A percentile compares a stretch with the other conserved stretches of the same genome.
phyloP scores from a whole-genome alignment of 2,329 filamentous ascomycete genomes.

The Cladobotryum protrusum region DNA sequence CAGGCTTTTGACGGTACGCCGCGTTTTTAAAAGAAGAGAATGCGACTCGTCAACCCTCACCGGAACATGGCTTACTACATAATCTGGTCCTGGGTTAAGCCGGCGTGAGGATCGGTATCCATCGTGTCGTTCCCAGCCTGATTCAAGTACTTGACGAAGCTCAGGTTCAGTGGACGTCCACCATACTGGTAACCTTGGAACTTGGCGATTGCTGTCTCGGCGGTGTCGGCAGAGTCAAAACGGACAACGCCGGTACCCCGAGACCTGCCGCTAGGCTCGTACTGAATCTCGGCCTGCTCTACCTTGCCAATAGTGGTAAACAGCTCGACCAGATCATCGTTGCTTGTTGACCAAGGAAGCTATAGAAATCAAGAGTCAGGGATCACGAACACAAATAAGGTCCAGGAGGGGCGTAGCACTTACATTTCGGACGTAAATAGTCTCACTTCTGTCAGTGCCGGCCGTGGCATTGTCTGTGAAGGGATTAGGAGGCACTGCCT shows the following conservation, averaged over 20 bases:
- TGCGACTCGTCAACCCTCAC: not conserved
- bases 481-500: constrained; percentile 63
- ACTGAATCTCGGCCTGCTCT: constrained; percentile 97
- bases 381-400: not conserved
- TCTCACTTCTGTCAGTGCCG: constrained; percentile 74
- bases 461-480: constrained; percentile 91
- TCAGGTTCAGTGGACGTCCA: constrained; percentile 85
- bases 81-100: constrained; percentile 95
- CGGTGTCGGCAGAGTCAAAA: constrained; percentile 76
- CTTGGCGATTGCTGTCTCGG: constrained; percentile 91
- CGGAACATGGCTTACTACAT: constrained; percentile 52
- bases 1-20: not conserved
- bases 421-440: constrained; percentile 95
- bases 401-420: constrained; percentile 34
- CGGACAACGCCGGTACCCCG: constrained; percentile 94
- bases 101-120: constrained; percentile 71
- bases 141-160: constrained; percentile 88
- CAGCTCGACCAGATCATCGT: constrained; percentile 91
- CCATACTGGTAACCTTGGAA: constrained; percentile 98
- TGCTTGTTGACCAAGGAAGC: constrained; percentile 98
- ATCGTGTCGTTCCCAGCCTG: constrained; percentile 63
- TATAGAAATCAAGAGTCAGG: constrained; percentile 29
- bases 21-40: not conserved
- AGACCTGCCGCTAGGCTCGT: constrained; percentile 92
- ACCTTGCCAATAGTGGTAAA: constrained; percentile 98